phyloP scores from a whole-genome alignment of 257 asterid genomes.

The Nicotiana knightiana region DNA sequence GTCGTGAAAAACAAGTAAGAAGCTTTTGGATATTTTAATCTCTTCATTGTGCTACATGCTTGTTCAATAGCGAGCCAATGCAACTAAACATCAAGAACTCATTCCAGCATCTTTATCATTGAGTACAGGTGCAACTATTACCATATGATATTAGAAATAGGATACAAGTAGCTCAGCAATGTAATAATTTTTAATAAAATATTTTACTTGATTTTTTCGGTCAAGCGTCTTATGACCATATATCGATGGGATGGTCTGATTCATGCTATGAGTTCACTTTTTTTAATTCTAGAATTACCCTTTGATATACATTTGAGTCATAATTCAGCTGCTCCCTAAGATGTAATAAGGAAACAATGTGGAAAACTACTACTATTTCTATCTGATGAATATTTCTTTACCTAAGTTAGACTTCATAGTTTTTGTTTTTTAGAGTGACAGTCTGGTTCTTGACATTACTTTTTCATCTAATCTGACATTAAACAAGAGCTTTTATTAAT shows the following conservation, averaged over 20 bases:
- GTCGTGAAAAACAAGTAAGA: too few species aligned
- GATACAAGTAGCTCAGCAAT: slow-evolving; percentile 21
- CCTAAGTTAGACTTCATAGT: neutral
- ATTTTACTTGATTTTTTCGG: neutral
- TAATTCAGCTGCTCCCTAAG: neutral
- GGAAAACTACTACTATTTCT: neutral
- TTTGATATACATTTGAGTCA: neutral
- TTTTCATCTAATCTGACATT: too few species aligned
- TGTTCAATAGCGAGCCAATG: too few species aligned
- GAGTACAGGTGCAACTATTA: slow-evolving; percentile 85
- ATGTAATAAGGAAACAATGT: neutral
- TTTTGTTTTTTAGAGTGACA: neutral
- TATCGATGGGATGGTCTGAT: neutral
- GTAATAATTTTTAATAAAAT: neutral
- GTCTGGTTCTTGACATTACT: neutral
- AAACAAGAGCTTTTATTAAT: neutral
- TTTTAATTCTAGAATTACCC: neutral
- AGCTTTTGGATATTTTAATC: too few species aligned
- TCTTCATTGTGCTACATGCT: too few species aligned
- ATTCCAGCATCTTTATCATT: slow-evolving; percentile 59
- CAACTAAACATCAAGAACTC: slow-evolving; percentile 8
- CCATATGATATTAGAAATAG: slow-evolving; percentile 61
- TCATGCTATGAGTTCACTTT: neutral
- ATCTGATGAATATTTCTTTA: slow-evolving; percentile 2
- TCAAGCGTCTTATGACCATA: neutral